phyloP scores from a whole-genome alignment of 495 filamentous ascomycete species.

The Trichoderma gamsii region DNA sequence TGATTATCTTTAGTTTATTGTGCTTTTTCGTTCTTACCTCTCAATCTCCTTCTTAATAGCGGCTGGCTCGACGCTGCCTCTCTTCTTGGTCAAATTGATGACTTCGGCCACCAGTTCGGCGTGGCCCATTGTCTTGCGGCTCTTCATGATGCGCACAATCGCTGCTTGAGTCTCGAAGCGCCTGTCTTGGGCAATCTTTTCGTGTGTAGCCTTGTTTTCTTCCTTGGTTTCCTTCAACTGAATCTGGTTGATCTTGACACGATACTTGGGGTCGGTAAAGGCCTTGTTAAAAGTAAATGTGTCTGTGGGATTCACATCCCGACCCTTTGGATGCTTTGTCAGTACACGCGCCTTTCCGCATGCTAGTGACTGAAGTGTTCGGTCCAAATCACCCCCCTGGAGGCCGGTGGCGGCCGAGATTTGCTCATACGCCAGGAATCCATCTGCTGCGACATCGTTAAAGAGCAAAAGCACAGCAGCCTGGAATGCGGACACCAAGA shows the following conservation, averaged over 20 bases:
- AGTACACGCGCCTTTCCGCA: conserved; percentile 86
- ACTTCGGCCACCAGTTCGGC: conserved; percentile 76
- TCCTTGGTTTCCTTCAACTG: conserved; percentile 84
- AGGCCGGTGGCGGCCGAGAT: conserved; percentile 62
- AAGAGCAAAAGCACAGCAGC: conserved; percentile 90
- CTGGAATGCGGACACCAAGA: conserved; percentile 83
- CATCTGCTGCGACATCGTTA: conserved; percentile 55
- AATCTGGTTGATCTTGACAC: conserved; percentile 97
- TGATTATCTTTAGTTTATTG: conserved; percentile 13
- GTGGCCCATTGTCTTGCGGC: conserved; percentile 77
- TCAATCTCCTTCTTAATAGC: conserved; percentile 98
- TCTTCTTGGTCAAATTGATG: conserved; percentile 76
- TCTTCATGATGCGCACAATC: conserved; percentile 97
- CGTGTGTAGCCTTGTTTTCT: conserved; percentile 90
- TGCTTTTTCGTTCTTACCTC: conserved; percentile 51
- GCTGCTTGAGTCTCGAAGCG: conserved; percentile 96
- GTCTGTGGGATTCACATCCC: conserved; percentile 70
- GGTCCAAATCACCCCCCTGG: conserved; percentile 66
- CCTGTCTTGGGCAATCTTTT: conserved; percentile 78
- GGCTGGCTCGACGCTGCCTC: conserved; percentile 72
- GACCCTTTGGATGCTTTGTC: conserved; percentile 74
- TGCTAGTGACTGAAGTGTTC: conserved; percentile 90
- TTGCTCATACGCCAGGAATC: conserved; percentile 57
- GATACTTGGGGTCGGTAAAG: conserved; percentile 77
- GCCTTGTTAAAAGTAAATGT: conserved; percentile 69